phyloP scores from a whole-genome alignment of 352 stramenopile genomes.

The Phytopythium ostracodes region DNA sequence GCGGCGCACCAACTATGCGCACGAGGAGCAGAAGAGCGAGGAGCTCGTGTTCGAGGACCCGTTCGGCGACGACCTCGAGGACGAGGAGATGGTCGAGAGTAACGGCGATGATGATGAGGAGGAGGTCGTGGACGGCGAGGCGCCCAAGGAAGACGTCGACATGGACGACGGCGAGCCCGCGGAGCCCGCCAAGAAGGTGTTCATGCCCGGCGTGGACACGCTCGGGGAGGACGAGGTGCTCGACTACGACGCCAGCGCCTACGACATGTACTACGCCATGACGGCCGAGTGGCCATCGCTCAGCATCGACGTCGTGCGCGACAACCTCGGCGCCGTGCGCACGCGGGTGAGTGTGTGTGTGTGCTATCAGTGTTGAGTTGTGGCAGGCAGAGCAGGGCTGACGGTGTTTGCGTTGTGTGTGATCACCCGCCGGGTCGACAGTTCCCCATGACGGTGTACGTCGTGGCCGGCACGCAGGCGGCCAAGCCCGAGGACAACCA shows the following conservation, averaged over 20 bases:
- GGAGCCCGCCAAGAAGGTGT: conserved; percentile 85
- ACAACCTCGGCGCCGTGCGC: conserved; percentile 93
- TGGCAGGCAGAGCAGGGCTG: background rate
- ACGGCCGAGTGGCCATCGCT: conserved; percentile 97
- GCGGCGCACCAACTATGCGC: conserved; percentile 33
- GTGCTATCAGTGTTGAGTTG: background rate
- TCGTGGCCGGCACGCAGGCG: conserved; percentile 96
- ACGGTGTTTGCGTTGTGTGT: too few species aligned
- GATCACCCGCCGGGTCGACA: too few species aligned
- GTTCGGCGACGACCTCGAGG: conserved; percentile 87
- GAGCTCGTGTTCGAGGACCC: conserved; percentile 87
- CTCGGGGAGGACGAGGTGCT: conserved; percentile 93
- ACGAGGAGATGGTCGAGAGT: conserved; percentile 88
- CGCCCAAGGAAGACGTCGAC: conserved; percentile 52
- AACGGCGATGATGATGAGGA: conserved; percentile 71
- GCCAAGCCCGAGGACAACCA: conserved; percentile 92
- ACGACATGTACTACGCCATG: conserved; percentile 99
- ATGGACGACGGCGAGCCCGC: conserved; percentile 59
- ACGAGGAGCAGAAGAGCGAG: conserved; percentile 38
- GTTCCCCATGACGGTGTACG: conserved; percentile 96
- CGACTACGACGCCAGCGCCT: conserved; percentile 98
- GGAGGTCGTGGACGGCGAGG: conserved; percentile 47
- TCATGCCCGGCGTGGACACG: conserved; percentile 91
- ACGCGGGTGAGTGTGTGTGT: conserved; percentile 30
- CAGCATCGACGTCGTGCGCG: conserved; percentile 96